These are phyloP conservation scores for Metroxylon sagu DNA, from an alignment of 176 grass and related monocot genomes.

Conservation along the genomic window DNA sequence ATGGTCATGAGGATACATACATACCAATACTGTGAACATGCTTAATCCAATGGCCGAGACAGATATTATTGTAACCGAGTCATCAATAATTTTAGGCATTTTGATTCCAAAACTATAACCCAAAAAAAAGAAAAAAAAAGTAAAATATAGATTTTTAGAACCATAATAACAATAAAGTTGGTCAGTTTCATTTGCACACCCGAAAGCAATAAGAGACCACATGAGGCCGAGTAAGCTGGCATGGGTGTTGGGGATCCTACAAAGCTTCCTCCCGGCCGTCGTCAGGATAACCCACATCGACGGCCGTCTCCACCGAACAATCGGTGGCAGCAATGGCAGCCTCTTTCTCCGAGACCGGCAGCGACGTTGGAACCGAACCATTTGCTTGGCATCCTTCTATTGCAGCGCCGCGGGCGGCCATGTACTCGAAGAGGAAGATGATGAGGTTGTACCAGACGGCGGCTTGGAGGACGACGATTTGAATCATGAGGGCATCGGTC, in stretches of 20 bases:
- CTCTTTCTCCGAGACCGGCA: background rate
- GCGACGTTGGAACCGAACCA: background rate
- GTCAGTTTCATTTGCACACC: constrained; percentile 13
- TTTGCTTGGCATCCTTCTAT: background rate
- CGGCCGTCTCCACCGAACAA: background rate
- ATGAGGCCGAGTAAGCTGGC: constrained; percentile 70
- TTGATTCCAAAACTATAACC: constrained; percentile 37
- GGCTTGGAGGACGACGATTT: constrained; percentile 84
- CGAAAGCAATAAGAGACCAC: constrained; percentile 69
- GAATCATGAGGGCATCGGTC: constrained; percentile 49
- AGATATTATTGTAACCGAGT: constrained; percentile 50
- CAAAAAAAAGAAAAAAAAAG: background rate
- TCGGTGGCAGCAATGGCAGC: too few relatives aligned
- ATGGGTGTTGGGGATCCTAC: constrained; percentile 64
- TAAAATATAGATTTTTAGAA: background rate
- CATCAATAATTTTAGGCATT: constrained; percentile 56
- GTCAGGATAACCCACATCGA: constrained; percentile 23
- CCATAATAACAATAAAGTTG: too few relatives aligned
- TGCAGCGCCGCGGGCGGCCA: constrained; percentile 29
- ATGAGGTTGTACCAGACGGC: constrained; percentile 69
- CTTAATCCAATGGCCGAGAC: constrained; percentile 62
- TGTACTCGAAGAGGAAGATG: constrained; percentile 89
- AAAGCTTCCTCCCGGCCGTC: constrained; percentile 63
- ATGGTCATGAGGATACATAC: background rate
- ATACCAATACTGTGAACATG: constrained; percentile 78